phyloP scores from a whole-genome alignment of 1,284 basidiomycete species.

The Naganishia liquefaciens region DNA sequence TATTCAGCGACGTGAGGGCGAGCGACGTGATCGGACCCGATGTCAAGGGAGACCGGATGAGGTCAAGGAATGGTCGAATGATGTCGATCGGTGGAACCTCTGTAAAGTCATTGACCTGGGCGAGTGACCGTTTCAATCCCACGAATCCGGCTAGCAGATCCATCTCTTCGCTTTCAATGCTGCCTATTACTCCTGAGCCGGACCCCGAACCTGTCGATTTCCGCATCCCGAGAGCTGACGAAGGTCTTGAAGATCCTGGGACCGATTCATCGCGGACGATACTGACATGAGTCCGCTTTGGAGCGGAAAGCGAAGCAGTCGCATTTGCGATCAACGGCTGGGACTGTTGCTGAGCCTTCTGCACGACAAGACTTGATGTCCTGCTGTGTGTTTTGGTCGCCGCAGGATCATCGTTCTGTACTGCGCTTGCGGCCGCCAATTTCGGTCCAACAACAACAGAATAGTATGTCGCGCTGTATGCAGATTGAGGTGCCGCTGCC shows the following conservation, averaged over 20 bases:
- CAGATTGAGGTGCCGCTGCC: constrained; percentile 61
- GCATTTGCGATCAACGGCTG: constrained; percentile 19
- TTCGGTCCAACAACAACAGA: constrained; percentile 15
- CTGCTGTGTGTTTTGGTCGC: constrained; percentile 39
- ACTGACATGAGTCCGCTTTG: constrained; percentile 13
- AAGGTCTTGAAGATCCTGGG: background rate
- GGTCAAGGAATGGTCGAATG: constrained; percentile 85
- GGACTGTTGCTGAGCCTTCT: constrained; percentile 20
- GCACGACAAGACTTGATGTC: constrained; percentile 18
- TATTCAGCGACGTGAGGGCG: constrained; percentile 82
- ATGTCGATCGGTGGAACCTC: constrained; percentile 62
- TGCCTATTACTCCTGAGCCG: background rate
- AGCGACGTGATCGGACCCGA: constrained; percentile 92
- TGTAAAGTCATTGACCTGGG: constrained; percentile 65
- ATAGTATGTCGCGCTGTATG: constrained; percentile 35
- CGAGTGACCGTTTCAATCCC: constrained; percentile 74
- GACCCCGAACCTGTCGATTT: constrained; percentile 16
- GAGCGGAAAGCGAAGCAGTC: background rate
- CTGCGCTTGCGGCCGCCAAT: constrained; percentile 3
- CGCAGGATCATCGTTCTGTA: constrained; percentile 41
- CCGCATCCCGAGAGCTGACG: constrained; percentile 14
- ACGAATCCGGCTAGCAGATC: constrained; percentile 89
- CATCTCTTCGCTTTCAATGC: constrained; percentile 45
- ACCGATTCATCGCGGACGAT: constrained; percentile 19
- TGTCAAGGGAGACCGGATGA: constrained; percentile 87